Conservation (phyloP, 257 asterid genomes). For the Thymus quinquecostatus region DNA sequence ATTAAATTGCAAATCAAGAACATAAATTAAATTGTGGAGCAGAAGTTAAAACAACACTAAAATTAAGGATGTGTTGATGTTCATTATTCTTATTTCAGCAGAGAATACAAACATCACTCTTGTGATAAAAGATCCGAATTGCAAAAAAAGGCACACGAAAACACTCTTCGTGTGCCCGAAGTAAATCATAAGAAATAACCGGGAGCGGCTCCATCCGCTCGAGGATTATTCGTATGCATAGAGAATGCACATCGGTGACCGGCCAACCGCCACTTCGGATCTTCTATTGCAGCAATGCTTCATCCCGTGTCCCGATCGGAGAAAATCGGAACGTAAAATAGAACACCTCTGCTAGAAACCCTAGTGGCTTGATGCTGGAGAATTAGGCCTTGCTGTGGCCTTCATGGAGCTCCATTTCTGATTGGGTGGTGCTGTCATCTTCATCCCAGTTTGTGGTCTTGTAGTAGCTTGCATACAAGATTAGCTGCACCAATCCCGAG, state of each 20-base stretch:
- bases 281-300: not conserved
- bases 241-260: not conserved
- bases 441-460: constrained; percentile 43
- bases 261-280: not conserved
- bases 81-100: constrained; percentile 5
- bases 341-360: not conserved
- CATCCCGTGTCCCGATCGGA: not conserved
- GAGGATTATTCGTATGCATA: constrained; percentile 14
- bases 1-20: not conserved
- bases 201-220: not conserved
- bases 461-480: constrained; percentile 36
- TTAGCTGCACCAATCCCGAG: constrained; percentile 39
- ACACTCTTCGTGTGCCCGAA: not conserved
- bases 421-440: not conserved
- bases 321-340: not conserved
- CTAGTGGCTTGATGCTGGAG: not conserved
- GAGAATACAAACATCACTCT: constrained; percentile 1
- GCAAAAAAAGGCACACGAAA: not conserved
- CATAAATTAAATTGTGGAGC: not conserved
- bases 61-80: not conserved
- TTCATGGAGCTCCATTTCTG: constrained; percentile 24
- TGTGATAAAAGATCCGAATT: not conserved
- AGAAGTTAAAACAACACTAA: not conserved
- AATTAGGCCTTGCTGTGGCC: constrained; percentile 8
- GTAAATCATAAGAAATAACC: not conserved